Evolutionary conservation across 768 basidiomycete species (phyloP).

Genomic region (Podaxis pistillaris): DNA sequence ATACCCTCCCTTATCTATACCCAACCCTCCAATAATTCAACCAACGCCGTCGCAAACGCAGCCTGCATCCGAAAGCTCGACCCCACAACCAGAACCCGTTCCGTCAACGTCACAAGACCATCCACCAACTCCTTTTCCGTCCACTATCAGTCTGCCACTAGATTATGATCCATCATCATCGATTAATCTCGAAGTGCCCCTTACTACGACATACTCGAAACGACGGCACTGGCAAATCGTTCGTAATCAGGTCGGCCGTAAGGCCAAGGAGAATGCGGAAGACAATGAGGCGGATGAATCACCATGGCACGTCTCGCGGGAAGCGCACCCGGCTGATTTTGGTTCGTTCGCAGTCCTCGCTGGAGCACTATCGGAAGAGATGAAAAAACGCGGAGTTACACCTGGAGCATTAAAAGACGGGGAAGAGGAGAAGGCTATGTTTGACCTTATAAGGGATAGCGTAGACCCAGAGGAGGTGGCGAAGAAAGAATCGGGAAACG

Average conservation of each 20-base stretch:
- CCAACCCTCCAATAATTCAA: slow-evolving; percentile 15
- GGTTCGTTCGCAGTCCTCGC: slow-evolving; percentile 59
- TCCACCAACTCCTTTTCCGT: slow-evolving; percentile 21
- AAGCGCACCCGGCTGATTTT: slow-evolving; percentile 55
- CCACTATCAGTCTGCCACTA: slow-evolving; percentile 25
- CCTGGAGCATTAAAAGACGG: slow-evolving; percentile 20
- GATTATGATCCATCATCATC: slow-evolving; percentile 22
- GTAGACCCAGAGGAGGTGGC: slow-evolving; percentile 31
- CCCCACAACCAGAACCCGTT: slow-evolving; percentile 24
- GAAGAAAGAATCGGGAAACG: slow-evolving; percentile 14
- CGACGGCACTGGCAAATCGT: slow-evolving; percentile 62
- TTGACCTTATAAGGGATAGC: slow-evolving; percentile 36
- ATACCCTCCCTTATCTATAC: slow-evolving; percentile 41
- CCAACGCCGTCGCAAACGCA: slow-evolving; percentile 17
- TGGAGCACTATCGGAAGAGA: slow-evolving; percentile 45
- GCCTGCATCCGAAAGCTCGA: slow-evolving; percentile 9
- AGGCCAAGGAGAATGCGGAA: slow-evolving; percentile 52
- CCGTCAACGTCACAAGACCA: slow-evolving; percentile 24
- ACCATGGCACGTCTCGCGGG: slow-evolving; percentile 49
- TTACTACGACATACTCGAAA: slow-evolving; percentile 24
- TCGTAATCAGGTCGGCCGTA: slow-evolving; percentile 50
- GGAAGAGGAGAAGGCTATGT: slow-evolving; percentile 32
- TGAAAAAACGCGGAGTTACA: slow-evolving; percentile 30
- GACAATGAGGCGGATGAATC: slow-evolving; percentile 40
- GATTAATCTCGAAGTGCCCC: slow-evolving; percentile 17